A percentile compares a stretch with the other conserved stretches of the same genome.
Evolutionary conservation across 1,284 basidiomycete species (phyloP).

Genomic region (Mycena sp.): DNA sequence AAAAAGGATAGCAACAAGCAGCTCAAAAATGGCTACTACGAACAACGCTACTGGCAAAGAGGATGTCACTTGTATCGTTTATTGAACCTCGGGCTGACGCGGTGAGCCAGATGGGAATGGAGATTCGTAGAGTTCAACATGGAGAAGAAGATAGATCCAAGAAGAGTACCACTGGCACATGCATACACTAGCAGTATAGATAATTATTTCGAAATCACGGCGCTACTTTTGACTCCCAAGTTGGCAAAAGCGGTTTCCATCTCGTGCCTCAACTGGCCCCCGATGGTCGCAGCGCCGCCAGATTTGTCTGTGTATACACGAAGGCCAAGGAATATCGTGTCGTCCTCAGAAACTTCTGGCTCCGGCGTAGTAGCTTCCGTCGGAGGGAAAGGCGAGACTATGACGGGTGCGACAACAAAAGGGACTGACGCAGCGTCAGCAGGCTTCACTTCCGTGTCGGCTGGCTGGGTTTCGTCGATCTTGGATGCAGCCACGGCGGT

Average conservation of each 20-base stretch:
- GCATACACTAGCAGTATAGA: too few relatives aligned
- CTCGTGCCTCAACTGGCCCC: constrained; percentile 44
- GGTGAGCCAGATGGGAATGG: too few relatives aligned
- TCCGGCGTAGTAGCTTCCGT: neutral
- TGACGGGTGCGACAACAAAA: neutral
- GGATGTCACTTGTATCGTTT: too few relatives aligned
- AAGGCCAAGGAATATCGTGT: constrained; percentile 49
- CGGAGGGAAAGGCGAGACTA: neutral
- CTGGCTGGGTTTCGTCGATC: neutral
- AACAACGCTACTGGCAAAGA: too few relatives aligned
- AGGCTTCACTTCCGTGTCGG: neutral
- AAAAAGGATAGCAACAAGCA: too few relatives aligned
- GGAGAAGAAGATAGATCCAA: too few relatives aligned
- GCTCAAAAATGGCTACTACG: too few relatives aligned
- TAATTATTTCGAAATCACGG: too few relatives aligned
- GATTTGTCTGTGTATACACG: constrained; percentile 55
- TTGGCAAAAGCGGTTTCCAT: constrained; percentile 22
- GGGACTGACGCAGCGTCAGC: neutral
- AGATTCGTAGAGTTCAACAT: too few relatives aligned
- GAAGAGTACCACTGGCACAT: too few relatives aligned
- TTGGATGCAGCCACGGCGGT: neutral
- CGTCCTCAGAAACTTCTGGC: constrained; percentile 21
- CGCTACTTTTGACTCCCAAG: constrained; percentile 4
- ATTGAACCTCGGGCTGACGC: too few relatives aligned
- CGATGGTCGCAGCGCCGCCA: constrained; percentile 45